These are phyloP conservation scores for Plantago elongata DNA, from an alignment of 257 asterid genomes.

Conservation along the genomic window DNA sequence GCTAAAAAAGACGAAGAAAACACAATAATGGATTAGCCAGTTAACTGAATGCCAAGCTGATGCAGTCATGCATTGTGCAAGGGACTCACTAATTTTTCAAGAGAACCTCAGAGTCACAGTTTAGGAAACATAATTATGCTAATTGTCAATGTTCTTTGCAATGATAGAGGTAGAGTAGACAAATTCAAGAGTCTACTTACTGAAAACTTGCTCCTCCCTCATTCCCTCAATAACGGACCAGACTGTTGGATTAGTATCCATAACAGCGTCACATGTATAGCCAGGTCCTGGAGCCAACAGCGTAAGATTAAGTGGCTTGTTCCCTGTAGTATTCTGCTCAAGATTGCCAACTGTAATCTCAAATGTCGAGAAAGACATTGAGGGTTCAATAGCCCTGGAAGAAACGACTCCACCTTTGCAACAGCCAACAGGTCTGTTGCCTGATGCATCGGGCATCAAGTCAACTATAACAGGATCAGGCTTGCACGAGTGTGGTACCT, in stretches of 20 bases:
- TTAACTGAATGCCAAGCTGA: no score
- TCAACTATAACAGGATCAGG: conserved; percentile 43
- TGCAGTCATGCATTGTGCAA: no score
- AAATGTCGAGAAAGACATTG: conserved; percentile 39
- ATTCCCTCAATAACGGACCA: conserved; percentile 45
- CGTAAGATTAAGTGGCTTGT: conserved; percentile 43
- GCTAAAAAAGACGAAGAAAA: no score
- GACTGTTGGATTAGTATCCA: conserved; percentile 46
- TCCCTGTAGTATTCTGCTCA: conserved; percentile 33
- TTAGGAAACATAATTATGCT: no score
- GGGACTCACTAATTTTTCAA: no score
- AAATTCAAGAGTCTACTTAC: conserved; percentile 31
- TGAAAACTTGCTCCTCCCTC: conserved; percentile 59
- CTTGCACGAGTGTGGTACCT: conserved; percentile 56
- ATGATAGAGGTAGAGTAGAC: no score
- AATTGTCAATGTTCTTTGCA: no score
- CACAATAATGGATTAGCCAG: no score
- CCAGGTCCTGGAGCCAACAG: conserved; percentile 62
- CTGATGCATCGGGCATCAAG: conserved; percentile 34
- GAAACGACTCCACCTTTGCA: conserved; percentile 54
- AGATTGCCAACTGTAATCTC: conserved; percentile 54
- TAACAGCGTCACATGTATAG: conserved; percentile 46
- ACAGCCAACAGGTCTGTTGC: conserved; percentile 35
- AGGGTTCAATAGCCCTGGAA: conserved; percentile 44
- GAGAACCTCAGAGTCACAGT: no score